Evolutionary conservation across 2,329 filamentous ascomycete genomes (phyloP), one percentile per base, ranked within the genome.

Genomic region (Ophiostoma himal-ulmi): DNA sequence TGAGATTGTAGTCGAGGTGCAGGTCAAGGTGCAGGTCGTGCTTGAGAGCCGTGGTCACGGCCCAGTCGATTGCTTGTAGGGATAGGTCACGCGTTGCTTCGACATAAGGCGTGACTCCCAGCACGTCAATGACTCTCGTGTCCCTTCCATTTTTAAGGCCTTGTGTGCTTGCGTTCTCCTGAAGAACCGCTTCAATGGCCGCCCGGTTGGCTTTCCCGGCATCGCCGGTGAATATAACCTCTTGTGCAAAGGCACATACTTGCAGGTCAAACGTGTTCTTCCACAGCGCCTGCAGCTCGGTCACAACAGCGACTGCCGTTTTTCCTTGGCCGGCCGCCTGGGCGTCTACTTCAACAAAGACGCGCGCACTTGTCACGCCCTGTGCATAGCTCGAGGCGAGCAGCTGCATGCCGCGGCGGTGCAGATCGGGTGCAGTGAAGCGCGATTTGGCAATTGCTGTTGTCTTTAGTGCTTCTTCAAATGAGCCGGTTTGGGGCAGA

Each of bases 21-120:
- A 92, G 87, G 75, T 92, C 90, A 5, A 92, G 78, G 76, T 90
- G 86, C 68, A 88, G 82, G 1, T 77, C 75, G 54, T 82, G 76
- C 30, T 79, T 72, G 52, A 88, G 76, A 1, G 88, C 87, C 34
- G 82, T 80, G 1, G 82, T 79, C 54, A 90, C 80, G 20, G 89
- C 86, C 86, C 87, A 92, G 22, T 84, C 80, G 22, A 91, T 85
- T 75, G 91, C 92, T 67, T 77, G 76, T 69, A 83, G 80, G 71
- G 83, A 82, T 7, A 82, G 82, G 11, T 79, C 77, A 26, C 80
- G 75, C 36, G 81, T 81, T 5, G 79, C 76, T 77, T 93, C 90
- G 1, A 91, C 89, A 74, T 92, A 92, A 0, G 89, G 90, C 1
- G 89, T 91, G 68, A 86, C 88, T 2, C 90, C 90, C 26, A 92